Conservation (phyloP, 441 rosid species). For the Gossypium lobatum region DNA sequence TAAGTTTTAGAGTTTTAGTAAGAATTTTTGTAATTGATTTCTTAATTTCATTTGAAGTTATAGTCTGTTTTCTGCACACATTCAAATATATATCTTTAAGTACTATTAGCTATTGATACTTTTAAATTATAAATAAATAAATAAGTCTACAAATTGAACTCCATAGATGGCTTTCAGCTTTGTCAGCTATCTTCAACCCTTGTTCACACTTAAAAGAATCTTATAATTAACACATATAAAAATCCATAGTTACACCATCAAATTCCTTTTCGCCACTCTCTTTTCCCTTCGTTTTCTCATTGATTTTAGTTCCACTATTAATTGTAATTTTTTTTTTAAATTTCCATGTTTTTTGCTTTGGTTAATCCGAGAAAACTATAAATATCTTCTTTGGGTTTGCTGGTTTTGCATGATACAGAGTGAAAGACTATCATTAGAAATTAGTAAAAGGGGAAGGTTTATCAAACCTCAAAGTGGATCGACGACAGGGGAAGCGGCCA, state of each 20-base stretch:
- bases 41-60: too few species aligned
- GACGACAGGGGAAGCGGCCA: slow-evolving; percentile 51
- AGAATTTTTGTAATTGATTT: too few species aligned
- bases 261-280: neutral
- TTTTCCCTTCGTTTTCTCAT: neutral
- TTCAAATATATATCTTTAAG: too few species aligned
- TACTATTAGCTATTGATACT: too few species aligned
- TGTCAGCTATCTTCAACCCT: neutral
- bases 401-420: neutral
- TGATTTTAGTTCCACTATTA: neutral
- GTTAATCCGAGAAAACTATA: neutral
- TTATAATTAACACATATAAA: neutral
- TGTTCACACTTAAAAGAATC: neutral
- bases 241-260: neutral
- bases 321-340: neutral
- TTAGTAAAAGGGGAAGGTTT: neutral
- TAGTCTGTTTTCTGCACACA: too few species aligned
- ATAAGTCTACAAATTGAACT: neutral
- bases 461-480: slow-evolving; percentile 36
- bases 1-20: too few species aligned
- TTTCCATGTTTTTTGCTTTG: neutral
- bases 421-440: neutral
- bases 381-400: neutral
- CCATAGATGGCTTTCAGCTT: neutral
- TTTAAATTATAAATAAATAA: too few species aligned